phyloP scores from a whole-genome alignment of 495 filamentous ascomycete genomes.

The Penicillium coffeae region DNA sequence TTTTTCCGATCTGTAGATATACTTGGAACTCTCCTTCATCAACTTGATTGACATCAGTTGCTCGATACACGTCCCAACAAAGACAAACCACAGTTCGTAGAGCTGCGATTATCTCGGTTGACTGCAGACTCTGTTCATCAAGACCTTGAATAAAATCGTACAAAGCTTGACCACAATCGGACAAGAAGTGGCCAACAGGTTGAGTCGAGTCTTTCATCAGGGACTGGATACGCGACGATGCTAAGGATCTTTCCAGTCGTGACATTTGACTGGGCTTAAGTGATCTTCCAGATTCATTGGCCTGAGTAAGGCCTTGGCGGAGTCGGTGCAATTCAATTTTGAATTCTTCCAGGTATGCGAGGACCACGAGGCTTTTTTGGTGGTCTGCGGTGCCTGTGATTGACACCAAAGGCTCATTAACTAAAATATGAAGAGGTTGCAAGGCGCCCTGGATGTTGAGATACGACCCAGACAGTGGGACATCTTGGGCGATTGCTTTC shows the following conservation, averaged over 20 bases:
- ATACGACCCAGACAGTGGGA: slow-evolving; percentile 23
- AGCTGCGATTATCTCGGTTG: slow-evolving; percentile 25
- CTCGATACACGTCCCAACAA: slow-evolving; percentile 55
- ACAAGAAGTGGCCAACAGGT: slow-evolving; percentile 44
- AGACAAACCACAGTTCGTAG: slow-evolving; percentile 49
- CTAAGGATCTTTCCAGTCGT: slow-evolving; percentile 63
- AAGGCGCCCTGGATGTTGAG: slow-evolving; percentile 28
- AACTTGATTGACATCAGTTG: slow-evolving; percentile 40
- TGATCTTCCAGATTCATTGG: slow-evolving; percentile 33
- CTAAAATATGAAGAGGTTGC: slow-evolving; percentile 42
- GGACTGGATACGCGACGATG: slow-evolving; percentile 52
- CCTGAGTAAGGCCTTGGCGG: slow-evolving; percentile 30
- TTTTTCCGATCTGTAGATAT: slow-evolving; percentile 45
- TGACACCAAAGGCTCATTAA: slow-evolving; percentile 41
- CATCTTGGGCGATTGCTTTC: slow-evolving; percentile 19
- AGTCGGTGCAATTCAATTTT: slow-evolving; percentile 38
- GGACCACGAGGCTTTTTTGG: slow-evolving; percentile 20
- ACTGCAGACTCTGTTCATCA: slow-evolving; percentile 23
- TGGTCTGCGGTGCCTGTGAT: slow-evolving; percentile 23
- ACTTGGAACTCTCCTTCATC: slow-evolving; percentile 55
- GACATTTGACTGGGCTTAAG: slow-evolving; percentile 61
- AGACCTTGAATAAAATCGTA: slow-evolving; percentile 38
- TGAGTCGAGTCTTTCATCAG: slow-evolving; percentile 65
- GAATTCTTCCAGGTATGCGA: slow-evolving; percentile 40
- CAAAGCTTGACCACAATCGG: slow-evolving; percentile 37